Conservation (phyloP, 2,329 filamentous ascomycete species). For the Neonectria magnoliae region DNA sequence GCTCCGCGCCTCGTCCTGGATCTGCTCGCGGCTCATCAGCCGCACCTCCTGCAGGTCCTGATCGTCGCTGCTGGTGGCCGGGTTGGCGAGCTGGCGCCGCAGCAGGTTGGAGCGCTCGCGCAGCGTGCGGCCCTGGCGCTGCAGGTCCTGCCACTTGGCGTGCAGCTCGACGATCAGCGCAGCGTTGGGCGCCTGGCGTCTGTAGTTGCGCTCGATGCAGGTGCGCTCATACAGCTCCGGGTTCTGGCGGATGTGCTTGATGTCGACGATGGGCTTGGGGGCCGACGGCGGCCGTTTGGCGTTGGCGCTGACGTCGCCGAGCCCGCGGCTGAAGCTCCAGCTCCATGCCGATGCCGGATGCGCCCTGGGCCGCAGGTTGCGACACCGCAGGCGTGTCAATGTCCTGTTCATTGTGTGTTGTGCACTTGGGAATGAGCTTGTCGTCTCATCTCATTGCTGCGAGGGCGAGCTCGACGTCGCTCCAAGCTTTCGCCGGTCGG, state of each 20-base stretch:
- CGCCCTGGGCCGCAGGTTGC: slow-evolving; percentile 30
- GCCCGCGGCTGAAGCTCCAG: slow-evolving; percentile 25
- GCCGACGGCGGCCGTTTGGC: slow-evolving; percentile 71
- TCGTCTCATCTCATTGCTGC: slow-evolving; percentile 34
- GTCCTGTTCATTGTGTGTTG: slow-evolving; percentile 46
- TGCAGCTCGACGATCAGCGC: slow-evolving; percentile 65
- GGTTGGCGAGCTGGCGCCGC: slow-evolving; percentile 63
- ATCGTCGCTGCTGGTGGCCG: slow-evolving; percentile 57
- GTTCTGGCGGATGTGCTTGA: slow-evolving; percentile 91
- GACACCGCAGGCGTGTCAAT: slow-evolving; percentile 41
- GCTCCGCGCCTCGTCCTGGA: slow-evolving; percentile 70
- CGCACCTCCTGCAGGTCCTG: slow-evolving; percentile 50
- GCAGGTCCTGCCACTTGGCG: slow-evolving; percentile 67
- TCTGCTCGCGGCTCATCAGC: slow-evolving; percentile 56
- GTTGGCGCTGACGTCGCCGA: slow-evolving; percentile 30
- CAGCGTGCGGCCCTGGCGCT: slow-evolving; percentile 67
- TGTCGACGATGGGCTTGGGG: slow-evolving; percentile 81
- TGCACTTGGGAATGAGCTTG: slow-evolving; percentile 32
- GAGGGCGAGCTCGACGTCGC: slow-evolving; percentile 32
- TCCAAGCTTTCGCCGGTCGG: slow-evolving; percentile 30
- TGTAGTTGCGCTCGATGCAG: slow-evolving; percentile 87
- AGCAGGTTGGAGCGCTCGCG: slow-evolving; percentile 74
- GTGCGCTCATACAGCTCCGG: slow-evolving; percentile 83
- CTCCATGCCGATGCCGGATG: slow-evolving; percentile 17
- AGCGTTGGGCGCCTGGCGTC: slow-evolving; percentile 62